phyloP scores from a whole-genome alignment of 140 eudicot genomes.

The Flaveria floridana region DNA sequence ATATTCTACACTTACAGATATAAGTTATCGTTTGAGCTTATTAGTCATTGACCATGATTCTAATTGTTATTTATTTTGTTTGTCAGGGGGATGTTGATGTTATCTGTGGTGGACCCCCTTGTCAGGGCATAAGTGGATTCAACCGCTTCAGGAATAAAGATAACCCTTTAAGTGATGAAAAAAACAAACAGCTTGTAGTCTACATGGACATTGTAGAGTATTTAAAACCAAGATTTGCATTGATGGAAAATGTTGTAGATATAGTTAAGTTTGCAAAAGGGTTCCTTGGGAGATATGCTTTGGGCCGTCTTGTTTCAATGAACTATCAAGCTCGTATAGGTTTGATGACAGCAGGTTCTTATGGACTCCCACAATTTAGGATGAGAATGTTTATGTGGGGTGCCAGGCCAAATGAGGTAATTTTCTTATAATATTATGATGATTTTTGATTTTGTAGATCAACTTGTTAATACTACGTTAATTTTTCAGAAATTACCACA shows the following conservation, averaged over 20 bases:
- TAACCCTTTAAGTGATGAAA: constrained; percentile 43
- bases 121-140: constrained; percentile 59
- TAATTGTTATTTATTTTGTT: background rate
- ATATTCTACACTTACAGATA: background rate
- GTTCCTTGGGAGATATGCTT: constrained; percentile 48
- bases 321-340: constrained; percentile 55
- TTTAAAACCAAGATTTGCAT: constrained; percentile 42
- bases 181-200: constrained; percentile 47
- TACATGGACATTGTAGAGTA: constrained; percentile 43
- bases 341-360: constrained; percentile 51
- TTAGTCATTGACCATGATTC: constrained; percentile 12
- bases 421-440: background rate
- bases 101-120: constrained; percentile 58
- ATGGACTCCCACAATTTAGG: constrained; percentile 58
- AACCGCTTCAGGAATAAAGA: constrained; percentile 45
- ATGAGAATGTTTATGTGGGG: constrained; percentile 78
- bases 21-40: constrained; percentile 7
- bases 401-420: constrained; percentile 56
- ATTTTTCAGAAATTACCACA: constrained; percentile 58
- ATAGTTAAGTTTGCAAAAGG: constrained; percentile 45
- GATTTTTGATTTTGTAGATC: background rate
- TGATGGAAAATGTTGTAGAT: constrained; percentile 60
- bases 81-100: constrained; percentile 49
- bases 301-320: constrained; percentile 54
- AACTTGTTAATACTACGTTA: background rate